Evolutionary conservation across 305 asterid genomes (phyloP).

Genomic region (Fraxinus ornus): DNA sequence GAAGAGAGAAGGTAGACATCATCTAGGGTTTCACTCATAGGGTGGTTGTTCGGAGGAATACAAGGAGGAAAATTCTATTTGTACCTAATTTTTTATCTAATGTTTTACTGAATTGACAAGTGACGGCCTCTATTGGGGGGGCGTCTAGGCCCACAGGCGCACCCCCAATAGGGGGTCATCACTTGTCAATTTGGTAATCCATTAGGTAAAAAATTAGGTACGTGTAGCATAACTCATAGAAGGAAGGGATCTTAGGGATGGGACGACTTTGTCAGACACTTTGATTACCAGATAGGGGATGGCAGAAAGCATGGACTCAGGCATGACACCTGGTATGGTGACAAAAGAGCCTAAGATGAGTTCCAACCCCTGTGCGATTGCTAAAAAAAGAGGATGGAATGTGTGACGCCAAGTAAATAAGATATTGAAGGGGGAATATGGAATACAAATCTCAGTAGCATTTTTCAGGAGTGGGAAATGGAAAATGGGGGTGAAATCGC

Average conservation of each 20-base stretch:
- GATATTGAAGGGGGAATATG: background rate
- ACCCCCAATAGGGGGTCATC: no score
- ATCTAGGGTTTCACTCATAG: background rate
- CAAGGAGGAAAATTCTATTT: background rate
- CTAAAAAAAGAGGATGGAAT: background rate
- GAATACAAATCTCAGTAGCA: background rate
- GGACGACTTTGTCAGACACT: background rate
- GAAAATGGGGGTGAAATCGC: background rate
- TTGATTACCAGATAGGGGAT: background rate
- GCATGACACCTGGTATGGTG: background rate
- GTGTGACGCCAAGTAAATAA: background rate
- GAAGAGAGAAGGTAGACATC: background rate
- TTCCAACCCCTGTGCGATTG: background rate
- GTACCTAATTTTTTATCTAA: no score
- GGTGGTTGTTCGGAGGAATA: background rate
- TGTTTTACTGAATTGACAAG: no score
- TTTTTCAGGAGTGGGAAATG: background rate
- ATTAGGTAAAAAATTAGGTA: no score
- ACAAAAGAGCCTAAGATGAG: background rate
- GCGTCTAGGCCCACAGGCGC: no score
- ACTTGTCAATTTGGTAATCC: no score
- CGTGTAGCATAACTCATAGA: no score
- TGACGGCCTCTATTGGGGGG: no score
- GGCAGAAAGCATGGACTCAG: background rate
- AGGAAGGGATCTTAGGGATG: background rate